Evolutionary conservation across 208 protist genomes (phyloP).

Genomic region (Acanthamoeba culbertsoni): DNA sequence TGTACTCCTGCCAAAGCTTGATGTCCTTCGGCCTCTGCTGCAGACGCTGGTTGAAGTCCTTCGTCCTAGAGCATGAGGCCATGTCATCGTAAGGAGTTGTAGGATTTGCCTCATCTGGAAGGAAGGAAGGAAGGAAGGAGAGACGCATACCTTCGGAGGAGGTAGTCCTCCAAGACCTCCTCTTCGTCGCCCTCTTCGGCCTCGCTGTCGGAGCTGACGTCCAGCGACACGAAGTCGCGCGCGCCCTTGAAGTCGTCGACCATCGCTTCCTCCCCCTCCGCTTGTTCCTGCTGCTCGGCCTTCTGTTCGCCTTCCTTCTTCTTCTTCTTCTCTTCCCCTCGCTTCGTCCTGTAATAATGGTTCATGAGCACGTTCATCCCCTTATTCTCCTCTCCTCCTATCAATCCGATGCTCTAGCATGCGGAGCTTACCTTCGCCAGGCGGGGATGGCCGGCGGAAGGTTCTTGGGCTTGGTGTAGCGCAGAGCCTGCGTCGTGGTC

Average conservation of each 20-base stretch:
- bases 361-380: background rate
- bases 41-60: background rate
- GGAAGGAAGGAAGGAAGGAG: background rate
- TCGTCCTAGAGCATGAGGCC: background rate
- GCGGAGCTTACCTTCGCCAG: background rate
- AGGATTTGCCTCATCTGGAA: no score
- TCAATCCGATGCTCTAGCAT: no score
- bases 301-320: background rate
- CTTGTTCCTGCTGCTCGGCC: background rate
- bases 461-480: constrained; percentile 39
- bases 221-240: background rate
- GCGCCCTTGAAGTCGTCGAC: background rate
- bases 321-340: background rate
- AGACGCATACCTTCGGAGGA: background rate
- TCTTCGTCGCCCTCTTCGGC: background rate
- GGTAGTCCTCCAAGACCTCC: constrained; percentile 16
- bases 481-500: background rate
- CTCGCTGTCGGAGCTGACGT: constrained; percentile 22
- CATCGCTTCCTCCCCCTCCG: background rate
- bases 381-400: no score
- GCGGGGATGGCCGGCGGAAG: background rate
- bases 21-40: background rate
- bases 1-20: background rate
- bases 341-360: background rate
- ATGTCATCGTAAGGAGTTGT: background rate